These are phyloP conservation scores for Mycogone perniciosa DNA, from an alignment of 2,329 filamentous ascomycete genomes.

Conservation along the genomic window DNA sequence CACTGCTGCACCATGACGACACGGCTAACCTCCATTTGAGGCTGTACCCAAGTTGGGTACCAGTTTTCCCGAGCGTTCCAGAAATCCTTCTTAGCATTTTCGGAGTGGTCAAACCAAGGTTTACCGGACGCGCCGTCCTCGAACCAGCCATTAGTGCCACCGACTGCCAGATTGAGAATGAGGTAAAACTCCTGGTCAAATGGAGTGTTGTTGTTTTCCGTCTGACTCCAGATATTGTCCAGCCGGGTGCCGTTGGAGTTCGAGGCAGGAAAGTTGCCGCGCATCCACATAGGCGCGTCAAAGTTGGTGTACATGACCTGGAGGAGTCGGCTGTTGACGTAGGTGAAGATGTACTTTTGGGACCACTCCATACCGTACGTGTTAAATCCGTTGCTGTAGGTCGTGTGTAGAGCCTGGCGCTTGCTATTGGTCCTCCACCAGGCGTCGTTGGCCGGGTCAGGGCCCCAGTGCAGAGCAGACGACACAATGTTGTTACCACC, in stretches of 20 bases:
- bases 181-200: constrained; percentile 74
- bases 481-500: constrained; percentile 78
- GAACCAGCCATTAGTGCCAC: constrained; percentile 79
- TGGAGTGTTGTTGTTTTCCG: constrained; percentile 56
- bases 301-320: constrained; percentile 79
- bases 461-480: constrained; percentile 78
- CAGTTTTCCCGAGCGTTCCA: constrained; percentile 62
- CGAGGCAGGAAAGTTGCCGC: constrained; percentile 59
- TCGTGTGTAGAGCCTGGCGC: constrained; percentile 65
- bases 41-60: constrained; percentile 65
- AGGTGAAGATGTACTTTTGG: constrained; percentile 82
- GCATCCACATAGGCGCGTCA: constrained; percentile 58
- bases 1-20: constrained; percentile 68
- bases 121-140: constrained; percentile 64
- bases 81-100: constrained; percentile 67
- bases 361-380: constrained; percentile 82
- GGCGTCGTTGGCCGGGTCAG: constrained; percentile 62
- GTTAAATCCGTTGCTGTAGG: constrained; percentile 63
- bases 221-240: constrained; percentile 56
- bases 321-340: constrained; percentile 71
- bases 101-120: constrained; percentile 68
- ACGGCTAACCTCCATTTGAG: constrained; percentile 61
- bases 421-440: constrained; percentile 84
- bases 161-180: constrained; percentile 69
- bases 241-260: constrained; percentile 61